A percentile compares a stretch with the other conserved stretches of the same genome.
Conservation (phyloP, 2,329 filamentous ascomycete species). For the Aureobasidium sp. region DNA sequence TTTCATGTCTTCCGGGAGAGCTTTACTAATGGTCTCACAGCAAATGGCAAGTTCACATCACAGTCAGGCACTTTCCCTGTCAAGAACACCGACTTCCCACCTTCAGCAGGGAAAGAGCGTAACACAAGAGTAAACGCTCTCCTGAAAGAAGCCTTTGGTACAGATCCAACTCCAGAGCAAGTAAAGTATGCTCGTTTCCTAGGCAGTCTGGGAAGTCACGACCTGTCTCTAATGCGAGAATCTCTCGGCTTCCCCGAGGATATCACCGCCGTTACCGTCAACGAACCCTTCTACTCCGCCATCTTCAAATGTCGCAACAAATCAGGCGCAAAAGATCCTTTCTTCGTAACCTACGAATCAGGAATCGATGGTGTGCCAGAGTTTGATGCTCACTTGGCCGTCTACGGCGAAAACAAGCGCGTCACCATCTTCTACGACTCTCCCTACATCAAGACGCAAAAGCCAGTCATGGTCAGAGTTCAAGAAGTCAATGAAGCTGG, state of each 20-base stretch:
- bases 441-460: constrained; percentile 50
- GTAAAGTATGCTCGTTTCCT: constrained; percentile 37
- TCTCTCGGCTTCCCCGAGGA: constrained; percentile 43
- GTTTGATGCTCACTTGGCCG: constrained; percentile 47
- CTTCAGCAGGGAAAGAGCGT: constrained; percentile 22
- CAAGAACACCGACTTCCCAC: constrained; percentile 37
- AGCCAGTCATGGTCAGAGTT: constrained; percentile 42
- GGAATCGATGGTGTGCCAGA: constrained; percentile 47
- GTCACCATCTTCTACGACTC: constrained; percentile 51
- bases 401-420: constrained; percentile 49
- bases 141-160: constrained; percentile 30
- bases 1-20: not conserved
- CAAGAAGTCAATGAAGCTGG: constrained; percentile 36
- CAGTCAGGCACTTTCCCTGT: constrained; percentile 44
- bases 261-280: constrained; percentile 39
- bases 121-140: constrained; percentile 24
- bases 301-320: constrained; percentile 39
- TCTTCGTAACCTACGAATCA: constrained; percentile 51
- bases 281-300: constrained; percentile 36
- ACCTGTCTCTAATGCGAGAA: constrained; percentile 50
- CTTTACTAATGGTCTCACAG: constrained; percentile 21
- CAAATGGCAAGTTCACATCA: constrained; percentile 43
- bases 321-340: constrained; percentile 25
- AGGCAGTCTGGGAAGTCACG: constrained; percentile 46
- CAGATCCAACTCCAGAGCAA: constrained; percentile 26